phyloP scores from a whole-genome alignment of 495 filamentous ascomycete genomes.

The Podospora sp. region DNA sequence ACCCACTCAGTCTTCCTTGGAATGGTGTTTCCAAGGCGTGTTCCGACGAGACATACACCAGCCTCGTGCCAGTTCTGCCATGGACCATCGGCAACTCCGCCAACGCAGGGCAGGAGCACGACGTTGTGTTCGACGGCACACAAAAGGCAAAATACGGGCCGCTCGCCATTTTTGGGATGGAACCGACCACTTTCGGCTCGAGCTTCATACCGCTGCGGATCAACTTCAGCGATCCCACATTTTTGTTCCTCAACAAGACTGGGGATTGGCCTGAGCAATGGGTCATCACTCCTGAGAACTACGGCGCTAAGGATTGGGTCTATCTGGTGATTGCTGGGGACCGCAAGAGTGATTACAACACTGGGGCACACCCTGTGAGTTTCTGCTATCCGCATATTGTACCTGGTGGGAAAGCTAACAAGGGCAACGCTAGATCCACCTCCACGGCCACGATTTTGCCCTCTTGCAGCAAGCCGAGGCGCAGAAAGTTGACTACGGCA shows the following conservation, averaged over 20 bases:
- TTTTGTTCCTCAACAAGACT: slow-evolving; percentile 22
- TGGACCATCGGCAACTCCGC: slow-evolving; percentile 28
- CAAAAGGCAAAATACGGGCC: too few species aligned
- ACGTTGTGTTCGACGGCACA: too few species aligned
- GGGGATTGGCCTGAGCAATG: slow-evolving; percentile 5
- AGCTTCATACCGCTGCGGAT: slow-evolving; percentile 20
- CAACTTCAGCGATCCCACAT: slow-evolving; percentile 22
- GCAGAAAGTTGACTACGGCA: slow-evolving; percentile 3
- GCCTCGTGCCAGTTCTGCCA: slow-evolving; percentile 28
- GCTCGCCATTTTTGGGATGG: background rate
- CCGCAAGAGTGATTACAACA: too few species aligned
- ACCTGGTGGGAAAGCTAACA: background rate
- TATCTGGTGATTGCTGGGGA: too few species aligned
- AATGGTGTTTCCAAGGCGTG: slow-evolving; percentile 19
- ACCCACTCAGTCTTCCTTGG: slow-evolving; percentile 35
- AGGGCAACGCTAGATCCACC: slow-evolving; percentile 48
- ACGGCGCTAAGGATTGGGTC: slow-evolving; percentile 1
- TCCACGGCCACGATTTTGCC: slow-evolving; percentile 63
- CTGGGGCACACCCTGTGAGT: slow-evolving; percentile 12
- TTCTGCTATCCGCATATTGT: background rate
- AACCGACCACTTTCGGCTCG: background rate
- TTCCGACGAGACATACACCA: slow-evolving; percentile 25
- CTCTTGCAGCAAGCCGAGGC: slow-evolving; percentile 48
- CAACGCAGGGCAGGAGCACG: slow-evolving; percentile 8
- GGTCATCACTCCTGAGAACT: background rate